Percentiles rank a stretch among this genome's conserved stretches.
phyloP scores from a whole-genome alignment of 1,284 basidiomycete species.

The Irpex sp. region DNA sequence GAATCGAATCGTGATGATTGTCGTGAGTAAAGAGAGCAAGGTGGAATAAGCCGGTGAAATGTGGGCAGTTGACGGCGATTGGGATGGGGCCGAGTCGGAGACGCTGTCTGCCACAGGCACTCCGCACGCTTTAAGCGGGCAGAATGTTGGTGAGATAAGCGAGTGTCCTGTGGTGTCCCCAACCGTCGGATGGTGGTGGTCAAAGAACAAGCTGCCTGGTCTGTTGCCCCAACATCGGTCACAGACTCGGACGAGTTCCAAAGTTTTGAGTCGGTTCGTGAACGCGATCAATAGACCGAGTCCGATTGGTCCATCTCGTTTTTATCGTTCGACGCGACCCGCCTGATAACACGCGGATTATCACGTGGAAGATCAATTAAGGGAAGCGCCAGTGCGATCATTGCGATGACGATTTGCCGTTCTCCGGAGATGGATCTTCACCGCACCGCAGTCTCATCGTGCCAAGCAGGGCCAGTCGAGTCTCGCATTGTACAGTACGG shows the following conservation, averaged over 20 bases:
- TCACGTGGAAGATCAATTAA: not conserved
- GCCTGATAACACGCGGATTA: not conserved
- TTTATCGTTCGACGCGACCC: not conserved
- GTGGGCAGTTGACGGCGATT: not conserved
- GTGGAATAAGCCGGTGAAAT: not conserved
- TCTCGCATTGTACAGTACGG: too few relatives aligned
- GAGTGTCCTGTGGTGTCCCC: too few relatives aligned
- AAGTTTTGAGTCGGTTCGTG: too few relatives aligned
- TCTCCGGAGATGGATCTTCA: too few relatives aligned
- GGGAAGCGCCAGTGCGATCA: not conserved
- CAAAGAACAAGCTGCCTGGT: too few relatives aligned
- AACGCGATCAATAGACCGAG: not conserved
- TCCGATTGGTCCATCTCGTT: not conserved
- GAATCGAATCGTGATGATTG: not conserved
- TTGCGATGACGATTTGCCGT: not conserved
- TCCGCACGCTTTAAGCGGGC: not conserved
- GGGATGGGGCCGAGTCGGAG: not conserved
- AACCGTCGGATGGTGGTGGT: too few relatives aligned
- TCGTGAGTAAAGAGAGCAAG: not conserved
- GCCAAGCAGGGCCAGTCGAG: too few relatives aligned
- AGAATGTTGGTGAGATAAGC: not conserved
- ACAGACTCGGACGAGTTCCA: too few relatives aligned
- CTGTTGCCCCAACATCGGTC: too few relatives aligned
- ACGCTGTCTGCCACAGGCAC: not conserved
- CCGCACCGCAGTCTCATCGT: too few relatives aligned